Conservation (phyloP, 257 asterid genomes). For the Cynanchum wilfordii region DNA sequence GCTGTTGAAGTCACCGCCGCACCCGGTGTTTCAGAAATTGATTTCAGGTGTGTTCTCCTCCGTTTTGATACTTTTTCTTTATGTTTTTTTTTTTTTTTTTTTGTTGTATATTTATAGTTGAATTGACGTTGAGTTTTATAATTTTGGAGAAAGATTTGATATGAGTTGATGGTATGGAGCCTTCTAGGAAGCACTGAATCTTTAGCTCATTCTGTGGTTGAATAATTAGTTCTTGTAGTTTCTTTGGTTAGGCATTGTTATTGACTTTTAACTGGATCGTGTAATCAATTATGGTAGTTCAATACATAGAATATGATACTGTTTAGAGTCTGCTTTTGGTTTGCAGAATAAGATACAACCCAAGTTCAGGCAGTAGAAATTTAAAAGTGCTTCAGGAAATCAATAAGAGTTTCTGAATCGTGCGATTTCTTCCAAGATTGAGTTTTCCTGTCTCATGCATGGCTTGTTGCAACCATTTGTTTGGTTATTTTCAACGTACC, state of each 20-base stretch:
- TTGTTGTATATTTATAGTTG: not conserved
- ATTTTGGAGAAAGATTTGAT: not conserved
- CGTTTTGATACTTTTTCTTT: conserved; percentile 7
- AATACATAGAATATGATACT: not conserved
- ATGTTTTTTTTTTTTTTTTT: not conserved
- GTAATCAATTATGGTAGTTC: not conserved
- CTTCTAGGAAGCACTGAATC: not conserved
- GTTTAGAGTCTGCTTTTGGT: not conserved
- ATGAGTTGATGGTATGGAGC: not conserved
- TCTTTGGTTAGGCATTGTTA: not conserved
- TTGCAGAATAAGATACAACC: not conserved
- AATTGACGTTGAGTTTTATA: not conserved
- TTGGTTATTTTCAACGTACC: not conserved
- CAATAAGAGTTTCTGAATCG: not conserved
- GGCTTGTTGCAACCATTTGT: not conserved
- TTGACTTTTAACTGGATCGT: not conserved
- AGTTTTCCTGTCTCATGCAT: not conserved
- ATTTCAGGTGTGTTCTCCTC: conserved; percentile 47
- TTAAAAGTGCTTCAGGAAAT: not conserved
- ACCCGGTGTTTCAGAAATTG: conserved; percentile 61
- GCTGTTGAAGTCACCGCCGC: conserved; percentile 60
- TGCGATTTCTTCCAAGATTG: not conserved
- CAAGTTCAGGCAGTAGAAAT: not conserved
- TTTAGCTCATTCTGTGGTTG: not conserved
- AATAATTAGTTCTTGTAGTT: not conserved